Percentiles rank a stretch among this genome's conserved stretches.
Conservation (phyloP, 768 basidiomycete species). For the Suillus fuscotomentosus region DNA sequence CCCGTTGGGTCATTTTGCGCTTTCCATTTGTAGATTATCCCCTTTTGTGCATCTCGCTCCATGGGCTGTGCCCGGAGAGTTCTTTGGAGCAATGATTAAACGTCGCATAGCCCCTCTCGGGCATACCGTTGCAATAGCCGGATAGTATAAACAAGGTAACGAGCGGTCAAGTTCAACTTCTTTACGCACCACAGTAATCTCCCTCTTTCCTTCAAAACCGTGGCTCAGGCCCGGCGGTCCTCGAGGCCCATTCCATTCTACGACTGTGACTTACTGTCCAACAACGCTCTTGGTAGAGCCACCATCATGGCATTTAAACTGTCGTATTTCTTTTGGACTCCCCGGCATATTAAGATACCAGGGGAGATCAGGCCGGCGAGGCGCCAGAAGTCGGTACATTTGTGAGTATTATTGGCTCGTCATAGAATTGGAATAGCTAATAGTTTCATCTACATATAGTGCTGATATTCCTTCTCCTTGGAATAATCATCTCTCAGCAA, state of each 20-base stretch:
- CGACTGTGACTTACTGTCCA: not conserved
- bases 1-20: not conserved
- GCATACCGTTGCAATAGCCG: not conserved
- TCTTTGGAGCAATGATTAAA: not conserved
- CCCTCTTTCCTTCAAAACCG: not conserved
- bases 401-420: conserved; percentile 13
- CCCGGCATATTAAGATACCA: conserved; percentile 50
- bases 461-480: conserved; percentile 30
- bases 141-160: conserved; percentile 9
- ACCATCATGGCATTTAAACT: conserved; percentile 36
- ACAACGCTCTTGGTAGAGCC: conserved; percentile 1
- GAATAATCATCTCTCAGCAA: conserved; percentile 27
- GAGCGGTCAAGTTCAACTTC: conserved; percentile 1
- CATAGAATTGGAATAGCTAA: not conserved
- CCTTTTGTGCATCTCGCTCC: not conserved
- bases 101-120: not conserved
- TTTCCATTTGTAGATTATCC: not conserved
- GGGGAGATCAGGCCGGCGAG: conserved; percentile 30
- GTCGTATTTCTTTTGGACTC: conserved; percentile 54
- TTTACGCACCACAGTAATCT: not conserved
- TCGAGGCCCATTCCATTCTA: not conserved
- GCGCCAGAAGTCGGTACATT: conserved; percentile 25
- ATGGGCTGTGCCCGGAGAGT: not conserved
- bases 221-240: not conserved
- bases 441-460: conserved; percentile 7